These are phyloP conservation scores for Sporobolomyces pararoseus DNA, from an alignment of 768 basidiomycete genomes.

Conservation along the genomic window DNA sequence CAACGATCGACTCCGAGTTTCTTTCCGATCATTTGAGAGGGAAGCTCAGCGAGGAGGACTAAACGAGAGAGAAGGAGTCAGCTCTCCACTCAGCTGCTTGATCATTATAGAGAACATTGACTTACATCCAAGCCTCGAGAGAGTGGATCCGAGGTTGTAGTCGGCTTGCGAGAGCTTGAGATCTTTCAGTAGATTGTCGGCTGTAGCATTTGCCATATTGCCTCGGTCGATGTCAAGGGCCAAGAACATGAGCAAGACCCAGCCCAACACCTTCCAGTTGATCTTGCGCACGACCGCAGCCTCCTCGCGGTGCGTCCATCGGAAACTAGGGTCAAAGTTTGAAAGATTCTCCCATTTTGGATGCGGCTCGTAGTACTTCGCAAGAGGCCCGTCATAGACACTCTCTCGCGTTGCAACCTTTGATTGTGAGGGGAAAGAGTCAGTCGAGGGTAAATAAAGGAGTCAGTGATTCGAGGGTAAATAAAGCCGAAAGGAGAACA, in stretches of 20 bases:
- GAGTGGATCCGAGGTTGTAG: constrained; percentile 49
- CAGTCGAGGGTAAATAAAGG: no score
- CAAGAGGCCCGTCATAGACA: constrained; percentile 35
- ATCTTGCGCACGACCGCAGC: constrained; percentile 40
- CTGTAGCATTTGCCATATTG: constrained; percentile 32
- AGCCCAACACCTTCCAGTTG: constrained; percentile 48
- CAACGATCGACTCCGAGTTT: constrained; percentile 47
- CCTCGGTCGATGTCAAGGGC: constrained; percentile 35
- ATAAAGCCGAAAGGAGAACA: not conserved
- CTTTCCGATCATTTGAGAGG: constrained; percentile 47
- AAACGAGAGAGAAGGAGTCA: constrained; percentile 25
- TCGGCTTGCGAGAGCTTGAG: constrained; percentile 47
- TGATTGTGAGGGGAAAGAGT: not conserved
- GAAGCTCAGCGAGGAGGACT: constrained; percentile 44
- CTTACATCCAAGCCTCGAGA: constrained; percentile 30
- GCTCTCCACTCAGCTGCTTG: no score
- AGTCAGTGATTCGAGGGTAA: no score
- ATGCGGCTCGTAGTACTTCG: constrained; percentile 17
- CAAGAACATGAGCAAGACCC: constrained; percentile 47
- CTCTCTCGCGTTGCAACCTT: constrained; percentile 36
- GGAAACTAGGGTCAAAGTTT: constrained; percentile 47
- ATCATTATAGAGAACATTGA: constrained; percentile 2
- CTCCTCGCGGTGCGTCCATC: constrained; percentile 50
- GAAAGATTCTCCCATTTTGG: constrained; percentile 40
- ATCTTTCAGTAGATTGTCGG: constrained; percentile 48